Conservation (phyloP, 1,284 basidiomycete species). For the Rhodotorula sp. region DNA sequence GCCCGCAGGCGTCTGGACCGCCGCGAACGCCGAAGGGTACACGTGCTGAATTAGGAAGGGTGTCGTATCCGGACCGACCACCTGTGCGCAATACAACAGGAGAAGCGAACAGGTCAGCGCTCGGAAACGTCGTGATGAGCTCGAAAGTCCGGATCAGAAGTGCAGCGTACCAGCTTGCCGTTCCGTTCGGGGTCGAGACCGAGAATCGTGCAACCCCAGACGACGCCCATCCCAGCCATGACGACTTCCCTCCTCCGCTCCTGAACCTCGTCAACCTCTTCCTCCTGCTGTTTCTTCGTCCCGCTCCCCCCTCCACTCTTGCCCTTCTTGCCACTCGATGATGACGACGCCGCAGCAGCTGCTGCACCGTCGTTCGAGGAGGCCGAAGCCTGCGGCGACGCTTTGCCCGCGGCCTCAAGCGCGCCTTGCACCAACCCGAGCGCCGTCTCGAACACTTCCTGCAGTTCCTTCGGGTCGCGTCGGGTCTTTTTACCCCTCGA, state of each 20-base stretch:
- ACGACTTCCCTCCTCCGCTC: slow-evolving; percentile 34
- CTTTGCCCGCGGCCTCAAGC: slow-evolving; percentile 3
- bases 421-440: slow-evolving; percentile 24
- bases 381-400: not conserved
- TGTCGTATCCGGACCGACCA: slow-evolving; percentile 24
- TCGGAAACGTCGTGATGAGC: not conserved
- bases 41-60: slow-evolving; percentile 32
- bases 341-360: not conserved
- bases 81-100: not conserved
- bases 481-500: slow-evolving; percentile 41
- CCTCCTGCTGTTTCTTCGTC: slow-evolving; percentile 9
- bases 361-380: not conserved
- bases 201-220: slow-evolving; percentile 52
- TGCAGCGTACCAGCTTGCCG: slow-evolving; percentile 52
- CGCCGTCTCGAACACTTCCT: slow-evolving; percentile 28
- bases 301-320: not conserved
- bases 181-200: slow-evolving; percentile 55
- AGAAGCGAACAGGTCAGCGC: not conserved
- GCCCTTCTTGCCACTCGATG: slow-evolving; percentile 10
- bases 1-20: slow-evolving; percentile 28
- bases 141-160: slow-evolving; percentile 24
- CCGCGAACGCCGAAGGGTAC: slow-evolving; percentile 32
- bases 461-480: slow-evolving; percentile 19
- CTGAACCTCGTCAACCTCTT: slow-evolving; percentile 33
- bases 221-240: slow-evolving; percentile 47